These are phyloP conservation scores for Cicer bijugum DNA, from an alignment of 306 rosid genomes.

Conservation along the genomic window DNA sequence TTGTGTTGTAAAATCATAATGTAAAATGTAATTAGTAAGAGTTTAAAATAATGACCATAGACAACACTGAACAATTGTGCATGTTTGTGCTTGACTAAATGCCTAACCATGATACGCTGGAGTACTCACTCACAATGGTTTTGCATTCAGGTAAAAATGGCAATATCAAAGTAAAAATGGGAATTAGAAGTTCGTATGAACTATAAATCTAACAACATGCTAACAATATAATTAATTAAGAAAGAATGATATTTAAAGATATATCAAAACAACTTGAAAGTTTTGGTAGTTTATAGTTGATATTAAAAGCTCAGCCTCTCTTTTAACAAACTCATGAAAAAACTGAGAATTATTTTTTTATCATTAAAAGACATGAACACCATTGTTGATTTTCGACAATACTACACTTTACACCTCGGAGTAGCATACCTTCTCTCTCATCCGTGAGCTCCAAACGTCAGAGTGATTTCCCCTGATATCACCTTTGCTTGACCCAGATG, in stretches of 20 bases:
- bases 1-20: conserved; percentile 16
- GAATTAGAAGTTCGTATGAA: conserved; percentile 9
- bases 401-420: conserved; percentile 33
- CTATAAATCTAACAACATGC: conserved; percentile 4
- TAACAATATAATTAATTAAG: neutral
- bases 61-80: conserved; percentile 1
- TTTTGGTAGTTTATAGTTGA: conserved; percentile 21
- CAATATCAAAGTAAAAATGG: neutral
- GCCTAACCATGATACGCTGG: conserved; percentile 9
- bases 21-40: conserved; percentile 16
- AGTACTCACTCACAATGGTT: conserved; percentile 19
- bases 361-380: neutral
- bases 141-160: conserved; percentile 11
- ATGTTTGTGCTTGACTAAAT: conserved; percentile 2
- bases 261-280: conserved; percentile 22
- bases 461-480: conserved; percentile 60
- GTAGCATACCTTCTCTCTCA: conserved; percentile 82
- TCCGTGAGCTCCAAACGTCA: conserved; percentile 81
- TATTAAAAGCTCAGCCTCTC: conserved; percentile 23
- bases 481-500: conserved; percentile 60
- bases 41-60: conserved; percentile 8
- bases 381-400: conserved; percentile 9
- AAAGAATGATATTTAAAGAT: conserved; percentile 10
- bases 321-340: conserved; percentile 9
- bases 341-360: conserved; percentile 14